Percentiles rank a stretch among this genome's conserved stretches.
These are phyloP conservation scores for Mycena rebaudengoi DNA, from an alignment of 768 basidiomycete species.

Conservation along the genomic window DNA sequence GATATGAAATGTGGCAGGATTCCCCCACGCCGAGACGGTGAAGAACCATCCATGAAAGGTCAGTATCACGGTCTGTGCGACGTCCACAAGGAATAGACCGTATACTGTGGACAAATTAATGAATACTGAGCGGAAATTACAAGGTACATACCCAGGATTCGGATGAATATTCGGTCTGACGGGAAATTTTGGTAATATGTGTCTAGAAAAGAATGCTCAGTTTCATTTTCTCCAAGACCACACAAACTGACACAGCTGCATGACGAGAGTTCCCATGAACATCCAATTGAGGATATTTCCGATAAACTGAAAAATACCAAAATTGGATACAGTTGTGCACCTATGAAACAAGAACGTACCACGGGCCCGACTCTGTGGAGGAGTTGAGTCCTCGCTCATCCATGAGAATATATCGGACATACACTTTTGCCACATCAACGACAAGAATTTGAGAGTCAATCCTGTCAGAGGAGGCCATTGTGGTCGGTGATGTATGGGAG, in stretches of 20 bases:
- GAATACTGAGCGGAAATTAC: neutral
- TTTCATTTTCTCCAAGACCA: neutral
- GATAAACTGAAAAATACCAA: conserved; percentile 16
- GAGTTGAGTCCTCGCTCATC: no score
- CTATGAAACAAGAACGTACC: no score
- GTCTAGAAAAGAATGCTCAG: neutral
- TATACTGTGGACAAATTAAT: neutral
- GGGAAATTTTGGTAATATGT: conserved; percentile 14
- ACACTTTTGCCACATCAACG: no score
- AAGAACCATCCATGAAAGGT: neutral
- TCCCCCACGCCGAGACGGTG: neutral
- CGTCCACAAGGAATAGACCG: neutral
- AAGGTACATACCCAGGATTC: neutral
- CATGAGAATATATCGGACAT: no score
- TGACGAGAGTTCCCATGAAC: conserved; percentile 13
- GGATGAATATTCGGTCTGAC: neutral
- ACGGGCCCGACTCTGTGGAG: no score
- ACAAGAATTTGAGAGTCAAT: no score
- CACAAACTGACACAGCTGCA: conserved; percentile 4
- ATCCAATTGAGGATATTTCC: conserved; percentile 18
- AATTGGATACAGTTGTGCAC: no score
- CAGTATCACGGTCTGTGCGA: neutral
- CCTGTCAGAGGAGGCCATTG: no score
- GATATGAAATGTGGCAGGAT: neutral
- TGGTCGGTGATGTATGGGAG: no score